These are phyloP conservation scores for Hemisphaericaspora nanyangensis DNA, from an alignment of 805 yeast species.

Conservation along the genomic window DNA sequence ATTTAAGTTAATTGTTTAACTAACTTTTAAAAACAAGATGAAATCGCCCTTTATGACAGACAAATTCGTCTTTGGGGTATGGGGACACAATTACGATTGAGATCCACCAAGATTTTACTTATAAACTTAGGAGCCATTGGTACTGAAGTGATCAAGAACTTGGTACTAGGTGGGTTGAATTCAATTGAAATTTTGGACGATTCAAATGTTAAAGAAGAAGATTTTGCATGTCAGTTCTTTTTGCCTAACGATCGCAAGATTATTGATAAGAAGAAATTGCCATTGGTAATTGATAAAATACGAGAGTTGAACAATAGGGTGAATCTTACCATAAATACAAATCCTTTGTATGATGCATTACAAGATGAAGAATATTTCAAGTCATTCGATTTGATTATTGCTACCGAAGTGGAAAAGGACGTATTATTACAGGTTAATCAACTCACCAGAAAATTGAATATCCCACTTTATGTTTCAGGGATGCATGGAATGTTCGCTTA, in stretches of 20 bases:
- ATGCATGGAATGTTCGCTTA: constrained; percentile 81
- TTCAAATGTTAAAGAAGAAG: constrained; percentile 51
- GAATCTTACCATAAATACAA: constrained; percentile 42
- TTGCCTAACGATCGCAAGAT: constrained; percentile 48
- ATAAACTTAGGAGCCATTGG: constrained; percentile 76
- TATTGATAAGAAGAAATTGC: constrained; percentile 54
- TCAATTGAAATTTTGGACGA: constrained; percentile 66
- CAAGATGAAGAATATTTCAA: constrained; percentile 37
- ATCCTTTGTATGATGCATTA: constrained; percentile 15
- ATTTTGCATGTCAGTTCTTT: constrained; percentile 74
- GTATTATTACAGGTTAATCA: constrained; percentile 49
- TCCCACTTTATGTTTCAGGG: constrained; percentile 67
- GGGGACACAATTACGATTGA: constrained; percentile 78
- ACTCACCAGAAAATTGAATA: constrained; percentile 49
- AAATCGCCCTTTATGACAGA: constrained; percentile 87
- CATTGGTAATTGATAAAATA: constrained; percentile 52
- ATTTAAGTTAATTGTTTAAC: no score
- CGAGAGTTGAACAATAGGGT: constrained; percentile 81
- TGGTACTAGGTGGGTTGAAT: constrained; percentile 87
- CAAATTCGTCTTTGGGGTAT: constrained; percentile 96
- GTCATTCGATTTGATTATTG: constrained; percentile 67
- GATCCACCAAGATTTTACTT: constrained; percentile 66
- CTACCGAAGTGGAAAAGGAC: constrained; percentile 53
- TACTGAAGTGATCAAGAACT: constrained; percentile 76
- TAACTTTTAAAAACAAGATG: constrained; percentile 44